Percentiles rank a stretch among this genome's conserved stretches.
Conservation (phyloP, 2,329 filamentous ascomycete species). For the Parastagonospora nodorum region DNA sequence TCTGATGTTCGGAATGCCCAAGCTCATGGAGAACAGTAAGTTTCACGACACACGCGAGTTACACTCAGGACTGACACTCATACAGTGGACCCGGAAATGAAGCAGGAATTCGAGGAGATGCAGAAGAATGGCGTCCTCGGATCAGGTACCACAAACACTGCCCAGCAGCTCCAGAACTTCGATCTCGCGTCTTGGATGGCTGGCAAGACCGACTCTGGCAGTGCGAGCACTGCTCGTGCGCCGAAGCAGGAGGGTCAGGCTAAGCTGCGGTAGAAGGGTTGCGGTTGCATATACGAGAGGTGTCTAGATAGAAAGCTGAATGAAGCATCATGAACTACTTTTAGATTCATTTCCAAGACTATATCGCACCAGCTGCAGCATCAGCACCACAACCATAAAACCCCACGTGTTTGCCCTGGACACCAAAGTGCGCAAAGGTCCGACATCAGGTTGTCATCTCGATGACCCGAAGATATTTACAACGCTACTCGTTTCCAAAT, state of each 20-base stretch:
- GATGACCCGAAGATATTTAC: too few relatives aligned
- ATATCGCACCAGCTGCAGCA: slow-evolving; percentile 42
- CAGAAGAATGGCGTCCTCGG: slow-evolving; percentile 75
- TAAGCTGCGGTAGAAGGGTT: slow-evolving; percentile 21
- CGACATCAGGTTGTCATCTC: too few relatives aligned
- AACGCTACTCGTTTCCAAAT: too few relatives aligned
- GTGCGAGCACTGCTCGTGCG: slow-evolving; percentile 20
- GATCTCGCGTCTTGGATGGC: slow-evolving; percentile 73
- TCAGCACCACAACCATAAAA: slow-evolving; percentile 41
- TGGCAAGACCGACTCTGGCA: slow-evolving; percentile 51
- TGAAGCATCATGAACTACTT: too few relatives aligned
- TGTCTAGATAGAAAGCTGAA: too few relatives aligned
- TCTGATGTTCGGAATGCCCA: slow-evolving; percentile 90
- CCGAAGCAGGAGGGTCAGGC: slow-evolving; percentile 36
- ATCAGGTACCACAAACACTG: slow-evolving; percentile 43
- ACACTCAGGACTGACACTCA: slow-evolving; percentile 9
- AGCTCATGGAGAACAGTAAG: slow-evolving; percentile 91
- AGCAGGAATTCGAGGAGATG: slow-evolving; percentile 88
- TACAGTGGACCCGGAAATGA: slow-evolving; percentile 94
- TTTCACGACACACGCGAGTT: not conserved
- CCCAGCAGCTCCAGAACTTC: slow-evolving; percentile 64
- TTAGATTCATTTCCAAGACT: slow-evolving; percentile 19
- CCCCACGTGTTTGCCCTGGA: slow-evolving; percentile 48
- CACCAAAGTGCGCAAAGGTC: too few relatives aligned
- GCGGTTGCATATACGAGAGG: not conserved